These are phyloP conservation scores for Ramaria rubella DNA, from an alignment of 768 basidiomycete species.

Conservation along the genomic window DNA sequence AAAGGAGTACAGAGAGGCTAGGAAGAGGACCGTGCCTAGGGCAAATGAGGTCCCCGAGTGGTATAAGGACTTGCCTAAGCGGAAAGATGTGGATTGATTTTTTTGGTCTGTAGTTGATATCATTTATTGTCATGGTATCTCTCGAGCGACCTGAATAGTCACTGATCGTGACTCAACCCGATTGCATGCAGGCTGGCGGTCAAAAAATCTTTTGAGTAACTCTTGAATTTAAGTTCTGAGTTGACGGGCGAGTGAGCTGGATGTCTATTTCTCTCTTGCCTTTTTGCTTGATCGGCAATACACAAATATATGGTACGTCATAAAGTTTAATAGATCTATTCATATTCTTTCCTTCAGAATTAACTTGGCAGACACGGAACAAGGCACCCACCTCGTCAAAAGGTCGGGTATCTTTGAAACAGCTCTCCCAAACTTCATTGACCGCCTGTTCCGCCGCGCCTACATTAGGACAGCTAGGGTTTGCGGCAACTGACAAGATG, in stretches of 20 bases:
- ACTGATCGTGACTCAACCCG: no score
- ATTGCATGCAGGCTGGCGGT: no score
- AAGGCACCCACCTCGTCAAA: constrained; percentile 79
- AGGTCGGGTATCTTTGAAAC: constrained; percentile 89
- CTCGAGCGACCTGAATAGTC: not conserved
- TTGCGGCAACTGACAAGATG: constrained; percentile 69
- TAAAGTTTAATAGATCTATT: constrained; percentile 1
- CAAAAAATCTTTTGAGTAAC: no score
- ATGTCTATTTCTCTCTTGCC: no score
- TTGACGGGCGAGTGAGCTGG: not conserved
- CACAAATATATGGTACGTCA: not conserved
- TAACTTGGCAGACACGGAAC: not conserved
- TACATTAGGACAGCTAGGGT: constrained; percentile 70
- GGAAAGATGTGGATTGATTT: constrained; percentile 20
- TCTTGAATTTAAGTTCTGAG: no score
- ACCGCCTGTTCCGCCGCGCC: constrained; percentile 82
- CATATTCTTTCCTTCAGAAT: not conserved
- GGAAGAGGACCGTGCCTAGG: constrained; percentile 56
- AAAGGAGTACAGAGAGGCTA: constrained; percentile 51
- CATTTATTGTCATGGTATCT: not conserved
- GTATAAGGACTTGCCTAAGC: constrained; percentile 68
- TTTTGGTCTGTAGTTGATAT: not conserved
- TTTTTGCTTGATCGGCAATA: not conserved
- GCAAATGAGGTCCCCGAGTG: constrained; percentile 72
- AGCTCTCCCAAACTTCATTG: constrained; percentile 96